These are phyloP conservation scores for Euphorbia lathyris DNA, from an alignment of 345 rosid genomes.

Conservation along the genomic window DNA sequence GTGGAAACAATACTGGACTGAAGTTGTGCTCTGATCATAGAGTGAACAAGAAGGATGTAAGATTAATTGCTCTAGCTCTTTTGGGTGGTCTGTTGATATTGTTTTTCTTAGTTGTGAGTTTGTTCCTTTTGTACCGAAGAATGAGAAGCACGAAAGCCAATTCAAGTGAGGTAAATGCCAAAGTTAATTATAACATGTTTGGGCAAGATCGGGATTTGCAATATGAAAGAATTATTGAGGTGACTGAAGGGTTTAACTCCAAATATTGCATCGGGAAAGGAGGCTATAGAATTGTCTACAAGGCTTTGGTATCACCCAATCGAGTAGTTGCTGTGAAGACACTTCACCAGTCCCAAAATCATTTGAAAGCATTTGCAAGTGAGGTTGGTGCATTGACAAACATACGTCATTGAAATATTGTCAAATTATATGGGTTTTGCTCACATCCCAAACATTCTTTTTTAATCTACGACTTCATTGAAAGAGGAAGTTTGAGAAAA, in stretches of 20 bases:
- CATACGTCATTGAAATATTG: not conserved
- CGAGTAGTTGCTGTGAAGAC: not conserved
- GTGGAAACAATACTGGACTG: not conserved
- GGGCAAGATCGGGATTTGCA: not conserved
- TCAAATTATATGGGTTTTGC: not conserved
- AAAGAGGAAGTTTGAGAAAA: not conserved
- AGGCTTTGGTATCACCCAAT: not conserved
- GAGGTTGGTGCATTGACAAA: not conserved
- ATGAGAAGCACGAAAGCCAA: not conserved
- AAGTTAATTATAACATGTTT: not conserved
- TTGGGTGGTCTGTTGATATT: not conserved
- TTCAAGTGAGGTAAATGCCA: not conserved
- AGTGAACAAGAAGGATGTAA: not conserved
- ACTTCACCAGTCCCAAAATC: not conserved
- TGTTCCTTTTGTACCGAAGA: not conserved
- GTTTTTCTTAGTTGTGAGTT: not conserved
- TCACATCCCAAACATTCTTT: not conserved
- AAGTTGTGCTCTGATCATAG: not conserved
- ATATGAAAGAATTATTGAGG: slow-evolving; percentile 3
- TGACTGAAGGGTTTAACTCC: not conserved
- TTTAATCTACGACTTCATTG: not conserved
- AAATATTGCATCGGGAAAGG: not conserved
- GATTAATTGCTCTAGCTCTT: not conserved
- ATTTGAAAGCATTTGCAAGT: not conserved
- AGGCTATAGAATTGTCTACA: not conserved